Base-by-base conservation (phyloP, 495 filamentous ascomycete genomes). In the Penicillium steckii region DNA sequence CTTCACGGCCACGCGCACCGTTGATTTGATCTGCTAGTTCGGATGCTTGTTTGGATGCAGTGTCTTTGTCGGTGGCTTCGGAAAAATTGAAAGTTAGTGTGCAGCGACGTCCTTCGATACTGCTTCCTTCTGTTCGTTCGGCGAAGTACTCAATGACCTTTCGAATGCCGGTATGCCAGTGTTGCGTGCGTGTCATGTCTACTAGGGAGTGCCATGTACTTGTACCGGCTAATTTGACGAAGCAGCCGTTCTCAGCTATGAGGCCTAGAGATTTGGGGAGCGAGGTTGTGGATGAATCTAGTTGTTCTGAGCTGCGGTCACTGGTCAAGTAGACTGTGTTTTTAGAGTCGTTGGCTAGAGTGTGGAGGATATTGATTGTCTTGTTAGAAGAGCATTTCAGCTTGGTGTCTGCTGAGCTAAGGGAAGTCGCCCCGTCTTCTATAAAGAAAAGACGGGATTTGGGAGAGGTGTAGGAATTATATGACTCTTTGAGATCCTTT, bases 221-320 rank as follows among this genome's bases (percentile, higher is more conserved):
- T 10, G 68, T 70, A 13, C 78, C 76, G 49, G 73, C 79, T 46
- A 82, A 76, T 55, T 84, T 85, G 27, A 90, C 64, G 72, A 90
- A 95, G 57, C 87, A 91, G 7, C 91, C 91, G 57, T 91, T 93
- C 62, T 95, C 91, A n/a, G 90, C 88, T 57, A 95, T 90, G 19
- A 93, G 70, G 1, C 91, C 91, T 6, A 95, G 74, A 46, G 80
- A 77, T 15, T 13, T 5, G 18, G 85, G 82, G 5, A 90, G 80
- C 15, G 78, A 71, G 30, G 76, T 75, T 69, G 90, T 86, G 8
- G 85, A 66, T 3, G 75, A 68, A 50, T 90, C 87, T 19, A 96
- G 81, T 60, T 96, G 88, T 57, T 92, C 85, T 1, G 86, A 82
- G 47, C 80, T 83, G n/a, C 83, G 81, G 27, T 82, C 84, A 37